Conservation (phyloP, 768 basidiomycete genomes). For the Leccinum obscurum region DNA sequence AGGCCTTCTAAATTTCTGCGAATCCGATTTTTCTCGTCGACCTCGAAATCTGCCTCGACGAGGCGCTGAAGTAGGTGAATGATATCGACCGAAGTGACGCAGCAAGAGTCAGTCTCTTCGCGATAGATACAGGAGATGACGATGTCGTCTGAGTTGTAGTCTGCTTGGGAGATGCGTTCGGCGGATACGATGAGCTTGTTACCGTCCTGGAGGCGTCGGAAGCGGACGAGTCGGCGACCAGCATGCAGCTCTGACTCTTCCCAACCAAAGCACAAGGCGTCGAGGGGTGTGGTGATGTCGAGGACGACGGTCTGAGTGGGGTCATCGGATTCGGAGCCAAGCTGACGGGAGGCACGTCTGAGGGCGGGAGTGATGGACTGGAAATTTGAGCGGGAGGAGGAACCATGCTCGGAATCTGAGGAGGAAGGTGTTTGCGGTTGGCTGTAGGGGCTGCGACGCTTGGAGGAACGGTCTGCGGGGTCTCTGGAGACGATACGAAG, state of each 20-base stretch:
- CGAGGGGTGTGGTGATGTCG: slow-evolving; percentile 58
- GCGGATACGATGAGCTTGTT: slow-evolving; percentile 76
- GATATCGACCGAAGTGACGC: slow-evolving; percentile 93
- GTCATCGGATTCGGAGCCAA: slow-evolving; percentile 38
- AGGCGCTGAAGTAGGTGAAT: slow-evolving; percentile 87
- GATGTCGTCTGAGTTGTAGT: slow-evolving; percentile 71
- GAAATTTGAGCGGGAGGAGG: slow-evolving; percentile 19
- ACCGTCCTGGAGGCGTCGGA: slow-evolving; percentile 77
- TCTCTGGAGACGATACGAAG: slow-evolving; percentile 33
- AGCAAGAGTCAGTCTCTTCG: slow-evolving; percentile 72
- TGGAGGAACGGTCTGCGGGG: slow-evolving; percentile 27
- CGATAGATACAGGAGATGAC: slow-evolving; percentile 96
- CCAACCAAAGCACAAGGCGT: slow-evolving; percentile 58
- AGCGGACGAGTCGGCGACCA: slow-evolving; percentile 85
- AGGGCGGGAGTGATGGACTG: slow-evolving; percentile 17
- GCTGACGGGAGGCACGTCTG: slow-evolving; percentile 25
- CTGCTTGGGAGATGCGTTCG: slow-evolving; percentile 68
- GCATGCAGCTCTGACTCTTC: slow-evolving; percentile 60
- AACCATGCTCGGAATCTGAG: slow-evolving; percentile 39
- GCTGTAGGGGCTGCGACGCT: slow-evolving; percentile 41
- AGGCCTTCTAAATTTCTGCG: slow-evolving; percentile 93
- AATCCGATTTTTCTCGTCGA: slow-evolving; percentile 97
- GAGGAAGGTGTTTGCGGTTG: slow-evolving; percentile 43
- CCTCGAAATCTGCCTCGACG: slow-evolving; percentile 73
- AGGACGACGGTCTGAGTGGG: slow-evolving; percentile 56